Evolutionary conservation across 177 flowering plant species (phyloP).

Genomic region (Tripterygium wilfordii): DNA sequence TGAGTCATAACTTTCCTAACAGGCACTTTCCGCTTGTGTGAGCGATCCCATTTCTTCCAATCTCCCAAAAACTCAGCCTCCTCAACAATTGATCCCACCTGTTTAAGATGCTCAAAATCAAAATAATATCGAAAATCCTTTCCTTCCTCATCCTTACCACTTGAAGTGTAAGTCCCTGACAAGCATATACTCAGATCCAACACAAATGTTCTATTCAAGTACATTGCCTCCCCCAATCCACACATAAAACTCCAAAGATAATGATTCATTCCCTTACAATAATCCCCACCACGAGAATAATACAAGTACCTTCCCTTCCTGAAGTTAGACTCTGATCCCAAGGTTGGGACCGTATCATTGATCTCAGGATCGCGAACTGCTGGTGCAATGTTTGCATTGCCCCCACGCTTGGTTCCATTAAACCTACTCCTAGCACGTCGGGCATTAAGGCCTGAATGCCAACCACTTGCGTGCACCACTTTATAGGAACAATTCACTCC

Average conservation of each 20-base stretch:
- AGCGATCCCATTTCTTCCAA: conserved; percentile 75
- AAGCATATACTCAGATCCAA: conserved; percentile 88
- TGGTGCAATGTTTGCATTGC: conserved; percentile 19
- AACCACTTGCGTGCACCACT: conserved; percentile 49
- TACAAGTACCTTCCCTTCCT: conserved; percentile 80
- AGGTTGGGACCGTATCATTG: conserved; percentile 70
- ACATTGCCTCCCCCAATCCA: conserved; percentile 90
- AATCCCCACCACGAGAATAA: conserved; percentile 91
- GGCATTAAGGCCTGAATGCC: conserved; percentile 91
- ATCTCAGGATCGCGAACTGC: conserved; percentile 57
- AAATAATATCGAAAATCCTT: conserved; percentile 91
- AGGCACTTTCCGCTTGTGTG: conserved; percentile 52
- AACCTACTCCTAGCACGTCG: conserved; percentile 36
- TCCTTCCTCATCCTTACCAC: conserved; percentile 79
- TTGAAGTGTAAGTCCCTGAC: conserved; percentile 49
- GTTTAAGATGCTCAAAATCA: conserved; percentile 95
- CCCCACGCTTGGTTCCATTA: conserved; percentile 14
- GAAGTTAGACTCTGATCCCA: conserved; percentile 54
- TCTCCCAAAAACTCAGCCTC: conserved; percentile 68
- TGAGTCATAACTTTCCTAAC: conserved; percentile 59
- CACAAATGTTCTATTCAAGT: conserved; percentile 83
- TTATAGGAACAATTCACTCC: conserved; percentile 58
- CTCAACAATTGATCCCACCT: conserved; percentile 69
- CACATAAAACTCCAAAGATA: conserved; percentile 92
- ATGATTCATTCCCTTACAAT: conserved; percentile 96